Evolutionary conservation across 2,329 filamentous ascomycete species (phyloP).

Genomic region (Hymenoscyphus albidus): DNA sequence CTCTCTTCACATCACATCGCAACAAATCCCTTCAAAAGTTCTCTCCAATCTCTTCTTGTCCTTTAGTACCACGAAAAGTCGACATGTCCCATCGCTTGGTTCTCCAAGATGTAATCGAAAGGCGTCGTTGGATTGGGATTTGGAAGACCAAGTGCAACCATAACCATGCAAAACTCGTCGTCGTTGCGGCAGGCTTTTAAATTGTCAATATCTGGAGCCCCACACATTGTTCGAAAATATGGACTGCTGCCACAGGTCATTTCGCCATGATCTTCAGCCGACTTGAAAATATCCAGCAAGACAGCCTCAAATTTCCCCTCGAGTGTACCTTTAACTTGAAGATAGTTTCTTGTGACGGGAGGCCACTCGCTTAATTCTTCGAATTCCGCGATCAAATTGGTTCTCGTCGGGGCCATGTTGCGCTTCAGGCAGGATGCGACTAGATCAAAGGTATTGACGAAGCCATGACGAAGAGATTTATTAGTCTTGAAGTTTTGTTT

Average conservation of each 20-base stretch:
- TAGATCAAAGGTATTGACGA: constrained; percentile 35
- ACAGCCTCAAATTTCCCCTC: constrained; percentile 22
- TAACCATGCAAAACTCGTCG: constrained; percentile 37
- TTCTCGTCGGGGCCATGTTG: constrained; percentile 12
- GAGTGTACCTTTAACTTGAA: constrained; percentile 33
- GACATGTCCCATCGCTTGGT: not conserved
- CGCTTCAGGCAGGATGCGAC: constrained; percentile 27
- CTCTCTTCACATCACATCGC: not conserved
- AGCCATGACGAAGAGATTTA: constrained; percentile 36
- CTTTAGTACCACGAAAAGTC: not conserved
- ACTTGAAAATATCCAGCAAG: constrained; percentile 31
- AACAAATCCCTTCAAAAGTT: not conserved
- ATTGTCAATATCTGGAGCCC: constrained; percentile 22
- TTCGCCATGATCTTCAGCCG: constrained; percentile 29
- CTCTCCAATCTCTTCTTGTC: not conserved
- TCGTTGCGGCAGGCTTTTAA: constrained; percentile 37
- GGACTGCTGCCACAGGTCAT: constrained; percentile 6
- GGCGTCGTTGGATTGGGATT: not conserved
- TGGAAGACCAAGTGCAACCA: constrained; percentile 27
- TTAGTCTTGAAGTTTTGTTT: constrained; percentile 34
- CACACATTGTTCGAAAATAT: not conserved
- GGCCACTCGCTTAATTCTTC: constrained; percentile 22
- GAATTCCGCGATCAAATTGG: constrained; percentile 13
- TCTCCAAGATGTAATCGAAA: not conserved
- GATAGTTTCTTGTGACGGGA: constrained; percentile 32